Conservation (phyloP, 163 green algal genomes). For the Coccomyxa subellipsoidea region DNA sequence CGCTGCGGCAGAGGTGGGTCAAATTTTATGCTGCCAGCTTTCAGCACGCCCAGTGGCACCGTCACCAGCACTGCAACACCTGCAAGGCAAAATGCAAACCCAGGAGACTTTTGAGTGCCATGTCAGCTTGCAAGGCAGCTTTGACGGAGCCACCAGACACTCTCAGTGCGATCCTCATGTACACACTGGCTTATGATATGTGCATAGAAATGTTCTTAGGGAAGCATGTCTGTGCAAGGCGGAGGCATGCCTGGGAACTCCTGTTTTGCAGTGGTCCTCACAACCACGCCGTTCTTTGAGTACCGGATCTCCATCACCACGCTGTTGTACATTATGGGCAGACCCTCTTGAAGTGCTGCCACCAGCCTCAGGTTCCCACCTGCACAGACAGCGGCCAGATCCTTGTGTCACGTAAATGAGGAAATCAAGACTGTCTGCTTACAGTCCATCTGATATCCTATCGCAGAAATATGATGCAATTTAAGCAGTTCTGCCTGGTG, state of each 20-base stretch:
- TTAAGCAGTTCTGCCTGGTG: too few relatives aligned
- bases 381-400: slow-evolving; percentile 16
- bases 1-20: slow-evolving; percentile 65
- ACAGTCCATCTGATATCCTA: too few relatives aligned
- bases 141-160: too few relatives aligned
- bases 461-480: too few relatives aligned
- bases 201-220: too few relatives aligned
- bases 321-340: slow-evolving; percentile 80
- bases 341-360: slow-evolving; percentile 56
- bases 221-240: slow-evolving; percentile 7
- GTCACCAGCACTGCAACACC: slow-evolving; percentile 71
- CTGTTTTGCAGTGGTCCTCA: slow-evolving; percentile 45
- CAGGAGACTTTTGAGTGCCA: too few relatives aligned
- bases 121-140: too few relatives aligned
- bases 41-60: slow-evolving; percentile 81
- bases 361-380: slow-evolving; percentile 87
- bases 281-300: slow-evolving; percentile 48
- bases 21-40: slow-evolving; percentile 67
- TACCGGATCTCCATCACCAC: slow-evolving; percentile 64
- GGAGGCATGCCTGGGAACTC: slow-evolving; percentile 47
- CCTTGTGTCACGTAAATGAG: not conserved
- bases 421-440: too few relatives aligned
- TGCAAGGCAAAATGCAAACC: too few relatives aligned
- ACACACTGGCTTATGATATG: too few relatives aligned
- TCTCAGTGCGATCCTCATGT: too few relatives aligned